A percentile compares a stretch with the other conserved stretches of the same genome.
Conservation (phyloP, 1,139 yeast species). For the Tardiomyces digboiensis region DNA sequence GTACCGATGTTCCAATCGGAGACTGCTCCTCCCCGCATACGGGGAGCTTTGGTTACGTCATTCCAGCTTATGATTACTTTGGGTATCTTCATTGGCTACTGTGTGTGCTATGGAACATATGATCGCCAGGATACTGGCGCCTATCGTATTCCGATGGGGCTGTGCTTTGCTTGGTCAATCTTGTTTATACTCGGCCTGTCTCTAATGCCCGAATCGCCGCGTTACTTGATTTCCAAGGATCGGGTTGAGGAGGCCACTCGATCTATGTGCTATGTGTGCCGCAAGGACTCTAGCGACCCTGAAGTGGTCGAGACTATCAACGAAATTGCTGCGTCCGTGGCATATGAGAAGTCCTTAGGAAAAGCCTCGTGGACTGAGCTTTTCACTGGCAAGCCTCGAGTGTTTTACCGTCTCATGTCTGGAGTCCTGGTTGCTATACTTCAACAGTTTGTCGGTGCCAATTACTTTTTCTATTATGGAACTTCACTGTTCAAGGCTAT, state of each 20-base stretch:
- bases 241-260: conserved; percentile 48
- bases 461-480: conserved; percentile 77
- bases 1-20: conserved; percentile 61
- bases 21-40: conserved; percentile 45
- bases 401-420: conserved; percentile 52
- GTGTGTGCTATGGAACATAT: conserved; percentile 38
- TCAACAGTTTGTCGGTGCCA: conserved; percentile 75
- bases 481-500: conserved; percentile 70
- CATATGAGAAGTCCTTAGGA: conserved; percentile 54
- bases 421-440: conserved; percentile 59
- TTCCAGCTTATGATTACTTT: conserved; percentile 50
- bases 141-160: conserved; percentile 52
- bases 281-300: conserved; percentile 50
- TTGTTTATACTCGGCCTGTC: conserved; percentile 43
- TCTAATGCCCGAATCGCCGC: conserved; percentile 73
- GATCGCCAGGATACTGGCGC: conserved; percentile 41
- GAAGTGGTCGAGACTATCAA: conserved; percentile 50
- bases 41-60: conserved; percentile 47
- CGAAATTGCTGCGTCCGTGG: conserved; percentile 50
- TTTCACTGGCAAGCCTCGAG: conserved; percentile 55
- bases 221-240: conserved; percentile 50
- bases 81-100: conserved; percentile 34
- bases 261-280: conserved; percentile 54
- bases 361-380: conserved; percentile 61
- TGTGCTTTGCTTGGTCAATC: conserved; percentile 37